Evolutionary conservation across 2,329 filamentous ascomycete genomes (phyloP).

Genomic region (Colletotrichum eremochloae): DNA sequence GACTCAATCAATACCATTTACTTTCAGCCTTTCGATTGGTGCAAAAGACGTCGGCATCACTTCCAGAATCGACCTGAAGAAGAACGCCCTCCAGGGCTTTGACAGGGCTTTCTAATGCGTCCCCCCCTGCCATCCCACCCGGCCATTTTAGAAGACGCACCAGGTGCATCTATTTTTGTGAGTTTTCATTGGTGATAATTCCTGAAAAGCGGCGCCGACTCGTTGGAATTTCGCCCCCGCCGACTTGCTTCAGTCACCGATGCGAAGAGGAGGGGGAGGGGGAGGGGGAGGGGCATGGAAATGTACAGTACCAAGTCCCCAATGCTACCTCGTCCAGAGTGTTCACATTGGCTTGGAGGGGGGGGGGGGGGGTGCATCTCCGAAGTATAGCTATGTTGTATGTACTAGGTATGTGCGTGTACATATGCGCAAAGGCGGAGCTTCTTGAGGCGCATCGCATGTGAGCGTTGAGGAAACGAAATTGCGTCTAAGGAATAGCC

Average conservation of each 20-base stretch:
- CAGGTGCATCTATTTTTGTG: slow-evolving; percentile 42
- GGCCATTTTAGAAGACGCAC: slow-evolving; percentile 16
- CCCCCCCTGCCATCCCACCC: slow-evolving; percentile 19
- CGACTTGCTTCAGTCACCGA: slow-evolving; percentile 26
- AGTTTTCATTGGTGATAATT: slow-evolving; percentile 54
- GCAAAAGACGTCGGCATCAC: slow-evolving; percentile 23
- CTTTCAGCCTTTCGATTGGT: slow-evolving; percentile 34
- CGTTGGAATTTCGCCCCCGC: slow-evolving; percentile 33
- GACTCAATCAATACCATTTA: slow-evolving; percentile 15
- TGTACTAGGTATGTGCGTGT: background rate
- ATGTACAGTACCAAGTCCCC: background rate
- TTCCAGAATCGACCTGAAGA: slow-evolving; percentile 12
- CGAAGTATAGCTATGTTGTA: background rate
- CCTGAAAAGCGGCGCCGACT: slow-evolving; percentile 43
- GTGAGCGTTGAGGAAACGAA: slow-evolving; percentile 14
- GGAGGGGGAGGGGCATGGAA: background rate
- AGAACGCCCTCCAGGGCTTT: slow-evolving; percentile 16
- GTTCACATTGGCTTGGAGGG: background rate
- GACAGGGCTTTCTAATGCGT: slow-evolving; percentile 22
- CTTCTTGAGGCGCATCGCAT: slow-evolving; percentile 15
- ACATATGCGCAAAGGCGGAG: slow-evolving; percentile 19
- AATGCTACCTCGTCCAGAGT: background rate
- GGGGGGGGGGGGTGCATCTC: slow-evolving; percentile 28
- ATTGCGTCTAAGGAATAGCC: slow-evolving; percentile 3
- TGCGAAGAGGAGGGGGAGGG: slow-evolving; percentile 1